phyloP scores from a whole-genome alignment of 2,329 filamentous ascomycete genomes.

The Aspergillus latus region DNA sequence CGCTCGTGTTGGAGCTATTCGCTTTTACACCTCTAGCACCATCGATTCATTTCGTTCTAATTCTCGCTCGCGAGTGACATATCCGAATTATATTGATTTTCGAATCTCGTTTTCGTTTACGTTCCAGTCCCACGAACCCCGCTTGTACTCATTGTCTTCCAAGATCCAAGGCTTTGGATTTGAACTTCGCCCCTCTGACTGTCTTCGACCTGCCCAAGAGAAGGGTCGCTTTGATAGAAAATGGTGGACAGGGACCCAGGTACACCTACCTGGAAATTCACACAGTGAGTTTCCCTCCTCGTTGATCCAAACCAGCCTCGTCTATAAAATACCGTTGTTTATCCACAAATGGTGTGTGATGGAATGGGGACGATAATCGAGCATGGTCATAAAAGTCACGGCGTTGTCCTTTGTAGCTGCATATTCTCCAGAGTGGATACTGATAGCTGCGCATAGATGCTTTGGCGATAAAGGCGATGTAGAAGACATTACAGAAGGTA shows the following conservation, averaged over 20 bases:
- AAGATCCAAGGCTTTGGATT: conserved; percentile 13
- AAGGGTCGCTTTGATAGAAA: conserved; percentile 51
- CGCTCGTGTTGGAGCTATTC: conserved; percentile 17
- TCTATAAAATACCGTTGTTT: not conserved
- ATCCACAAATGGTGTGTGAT: not conserved
- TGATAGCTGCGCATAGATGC: conserved; percentile 62
- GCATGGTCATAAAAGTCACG: not conserved
- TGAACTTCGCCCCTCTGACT: conserved; percentile 19
- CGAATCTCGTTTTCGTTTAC: conserved; percentile 12
- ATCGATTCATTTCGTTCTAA: conserved; percentile 1
- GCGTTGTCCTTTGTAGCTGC: not conserved
- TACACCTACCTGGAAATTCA: conserved; percentile 99
- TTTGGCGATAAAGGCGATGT: conserved; percentile 99
- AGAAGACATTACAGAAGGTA: conserved; percentile 97
- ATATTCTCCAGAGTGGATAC: not conserved
- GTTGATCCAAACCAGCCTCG: not conserved
- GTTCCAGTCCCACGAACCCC: conserved; percentile 19
- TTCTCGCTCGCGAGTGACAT: conserved; percentile 7
- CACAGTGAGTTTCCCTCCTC: conserved; percentile 70
- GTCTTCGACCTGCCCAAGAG: conserved; percentile 23
- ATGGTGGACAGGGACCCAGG: conserved; percentile 96
- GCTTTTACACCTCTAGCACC: conserved; percentile 11
- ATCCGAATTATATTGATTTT: conserved; percentile 8
- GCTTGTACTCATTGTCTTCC: conserved; percentile 15
- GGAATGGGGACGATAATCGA: not conserved